A percentile compares a stretch with the other conserved stretches of the same genome.
Conservation (phyloP, 768 basidiomycete genomes). For the Rhizopogon vinicolor region DNA sequence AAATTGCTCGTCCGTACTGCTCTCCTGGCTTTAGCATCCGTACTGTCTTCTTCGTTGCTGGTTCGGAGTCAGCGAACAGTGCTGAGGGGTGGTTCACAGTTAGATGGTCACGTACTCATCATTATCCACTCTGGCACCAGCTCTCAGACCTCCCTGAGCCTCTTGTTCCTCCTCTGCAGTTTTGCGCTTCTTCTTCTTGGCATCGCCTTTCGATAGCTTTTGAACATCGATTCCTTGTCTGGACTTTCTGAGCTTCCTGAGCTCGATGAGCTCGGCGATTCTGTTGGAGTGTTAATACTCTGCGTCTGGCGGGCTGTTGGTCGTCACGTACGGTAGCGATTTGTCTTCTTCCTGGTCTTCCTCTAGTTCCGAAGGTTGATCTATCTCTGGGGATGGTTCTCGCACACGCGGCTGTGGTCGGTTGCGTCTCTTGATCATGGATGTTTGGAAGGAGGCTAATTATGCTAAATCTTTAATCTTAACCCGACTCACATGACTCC, state of each 20-base stretch:
- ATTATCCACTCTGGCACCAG: constrained; percentile 35
- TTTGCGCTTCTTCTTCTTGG: constrained; percentile 63
- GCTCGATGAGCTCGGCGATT: constrained; percentile 78
- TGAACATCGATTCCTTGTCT: constrained; percentile 82
- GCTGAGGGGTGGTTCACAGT: background rate
- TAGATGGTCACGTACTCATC: constrained; percentile 42
- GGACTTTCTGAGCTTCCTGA: constrained; percentile 69
- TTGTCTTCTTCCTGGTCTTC: constrained; percentile 35
- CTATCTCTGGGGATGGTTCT: constrained; percentile 34
- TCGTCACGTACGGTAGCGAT: constrained; percentile 44
- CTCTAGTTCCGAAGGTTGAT: constrained; percentile 6
- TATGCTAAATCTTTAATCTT: background rate
- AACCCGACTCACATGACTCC: background rate
- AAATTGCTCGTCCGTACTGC: constrained; percentile 88
- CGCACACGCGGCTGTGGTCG: constrained; percentile 60
- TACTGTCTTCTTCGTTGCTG: constrained; percentile 55
- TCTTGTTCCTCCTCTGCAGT: constrained; percentile 38
- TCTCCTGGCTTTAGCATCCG: constrained; percentile 65
- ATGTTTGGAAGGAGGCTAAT: constrained; percentile 3
- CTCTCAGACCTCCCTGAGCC: constrained; percentile 52
- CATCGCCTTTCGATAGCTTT: constrained; percentile 83
- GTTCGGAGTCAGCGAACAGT: background rate
- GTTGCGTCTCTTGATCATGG: constrained; percentile 71
- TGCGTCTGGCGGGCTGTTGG: background rate
- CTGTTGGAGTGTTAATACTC: constrained; percentile 30